Evolutionary conservation across 78 protist genomes (phyloP).

Genomic region (Isochrysis galbana): DNA sequence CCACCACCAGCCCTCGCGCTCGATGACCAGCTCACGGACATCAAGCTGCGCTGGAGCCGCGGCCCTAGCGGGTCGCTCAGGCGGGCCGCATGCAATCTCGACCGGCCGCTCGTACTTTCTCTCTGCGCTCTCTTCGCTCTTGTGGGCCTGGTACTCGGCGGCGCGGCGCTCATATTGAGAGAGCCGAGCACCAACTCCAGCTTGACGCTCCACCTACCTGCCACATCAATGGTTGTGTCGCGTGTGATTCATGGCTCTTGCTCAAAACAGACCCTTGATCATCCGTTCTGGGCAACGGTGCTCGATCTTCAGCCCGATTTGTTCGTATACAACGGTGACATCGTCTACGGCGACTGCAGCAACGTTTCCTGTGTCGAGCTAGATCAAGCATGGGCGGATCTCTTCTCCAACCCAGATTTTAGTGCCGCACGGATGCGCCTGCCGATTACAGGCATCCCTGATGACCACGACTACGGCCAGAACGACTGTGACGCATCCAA

Average conservation of each 20-base stretch:
- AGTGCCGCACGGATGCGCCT: neutral
- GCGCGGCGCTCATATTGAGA: too few species aligned
- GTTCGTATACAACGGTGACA: conserved; percentile 17
- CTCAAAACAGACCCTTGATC: neutral
- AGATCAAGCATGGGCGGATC: neutral
- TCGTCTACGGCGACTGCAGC: conserved; percentile 1
- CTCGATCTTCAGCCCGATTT: neutral
- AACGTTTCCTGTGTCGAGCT: neutral
- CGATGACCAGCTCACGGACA: too few species aligned
- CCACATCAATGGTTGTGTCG: neutral
- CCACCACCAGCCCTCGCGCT: too few species aligned
- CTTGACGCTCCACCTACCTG: too few species aligned
- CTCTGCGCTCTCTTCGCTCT: too few species aligned
- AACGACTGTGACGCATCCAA: neutral
- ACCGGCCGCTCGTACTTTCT: too few species aligned
- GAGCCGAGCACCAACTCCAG: too few species aligned
- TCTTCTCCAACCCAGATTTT: neutral
- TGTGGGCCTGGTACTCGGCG: too few species aligned
- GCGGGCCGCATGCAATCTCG: too few species aligned
- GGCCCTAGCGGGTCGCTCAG: too few species aligned
- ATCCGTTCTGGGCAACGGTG: neutral
- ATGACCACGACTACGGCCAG: conserved; percentile 27
- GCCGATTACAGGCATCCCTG: neutral
- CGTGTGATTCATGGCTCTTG: neutral
- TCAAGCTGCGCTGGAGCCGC: too few species aligned